phyloP scores from a whole-genome alignment of 176 grass and related monocot genomes.

The Typha latifolia region DNA sequence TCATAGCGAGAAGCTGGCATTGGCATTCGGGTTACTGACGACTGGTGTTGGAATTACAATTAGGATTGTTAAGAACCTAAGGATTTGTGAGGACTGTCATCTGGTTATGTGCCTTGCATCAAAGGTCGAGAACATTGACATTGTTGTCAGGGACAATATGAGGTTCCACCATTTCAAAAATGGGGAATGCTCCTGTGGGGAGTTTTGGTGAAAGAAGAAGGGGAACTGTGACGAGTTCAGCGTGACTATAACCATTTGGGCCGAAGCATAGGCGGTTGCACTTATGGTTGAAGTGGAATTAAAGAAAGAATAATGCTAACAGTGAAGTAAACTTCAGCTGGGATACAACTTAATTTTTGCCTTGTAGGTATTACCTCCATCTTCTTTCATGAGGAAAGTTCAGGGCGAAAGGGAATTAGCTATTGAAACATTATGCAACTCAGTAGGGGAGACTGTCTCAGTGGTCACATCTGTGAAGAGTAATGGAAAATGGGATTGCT shows the following conservation, averaged over 20 bases:
- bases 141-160: slow-evolving; percentile 57
- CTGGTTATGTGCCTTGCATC: slow-evolving; percentile 46
- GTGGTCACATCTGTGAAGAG: no score
- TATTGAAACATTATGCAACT: no score
- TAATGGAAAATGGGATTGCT: no score
- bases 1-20: slow-evolving; percentile 65
- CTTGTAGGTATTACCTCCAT: no score
- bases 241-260: background rate
- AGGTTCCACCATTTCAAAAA: slow-evolving; percentile 64
- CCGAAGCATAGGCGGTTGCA: background rate
- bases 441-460: no score
- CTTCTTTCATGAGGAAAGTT: no score
- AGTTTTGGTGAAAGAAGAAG: slow-evolving; percentile 44
- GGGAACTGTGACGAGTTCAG: background rate
- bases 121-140: slow-evolving; percentile 34
- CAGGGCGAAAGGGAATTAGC: no score
- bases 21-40: slow-evolving; percentile 42
- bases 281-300: no score
- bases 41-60: slow-evolving; percentile 29
- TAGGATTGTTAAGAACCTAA: slow-evolving; percentile 67
- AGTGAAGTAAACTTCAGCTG: no score
- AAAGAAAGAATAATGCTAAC: no score
- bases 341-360: no score
- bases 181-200: slow-evolving; percentile 56
- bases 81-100: slow-evolving; percentile 74